Percentiles rank a stretch among this genome's conserved stretches.
These are phyloP conservation scores for Annulohypoxylon maeteangense DNA, from an alignment of 495 filamentous ascomycete genomes.

Conservation along the genomic window DNA sequence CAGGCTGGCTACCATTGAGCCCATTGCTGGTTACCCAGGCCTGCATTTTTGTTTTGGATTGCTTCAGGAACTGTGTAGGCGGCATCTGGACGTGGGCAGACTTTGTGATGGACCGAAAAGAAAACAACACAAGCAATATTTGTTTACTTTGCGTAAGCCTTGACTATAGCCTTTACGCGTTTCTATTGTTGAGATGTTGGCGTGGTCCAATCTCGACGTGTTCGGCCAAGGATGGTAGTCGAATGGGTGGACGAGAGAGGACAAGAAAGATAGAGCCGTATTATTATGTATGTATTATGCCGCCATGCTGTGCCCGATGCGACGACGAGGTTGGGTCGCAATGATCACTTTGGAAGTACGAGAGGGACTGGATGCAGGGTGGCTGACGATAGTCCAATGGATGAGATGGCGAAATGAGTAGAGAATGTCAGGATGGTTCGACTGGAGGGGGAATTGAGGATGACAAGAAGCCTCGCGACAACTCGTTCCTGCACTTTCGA, in stretches of 20 bases:
- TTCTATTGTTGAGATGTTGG: constrained; percentile 26
- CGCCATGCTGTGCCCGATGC: constrained; percentile 45
- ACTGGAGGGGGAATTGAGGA: constrained; percentile 26
- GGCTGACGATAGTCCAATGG: constrained; percentile 37
- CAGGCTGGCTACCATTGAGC: constrained; percentile 35
- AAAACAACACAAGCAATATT: constrained; percentile 40
- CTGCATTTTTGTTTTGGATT: constrained; percentile 48
- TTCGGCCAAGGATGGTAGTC: constrained; percentile 36
- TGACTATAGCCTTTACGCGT: constrained; percentile 38
- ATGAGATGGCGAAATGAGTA: constrained; percentile 14
- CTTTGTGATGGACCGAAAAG: constrained; percentile 32
- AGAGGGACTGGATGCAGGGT: constrained; percentile 26
- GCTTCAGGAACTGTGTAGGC: constrained; percentile 47
- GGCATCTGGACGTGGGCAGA: constrained; percentile 45
- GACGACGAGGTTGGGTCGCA: constrained; percentile 47
- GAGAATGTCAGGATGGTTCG: constrained; percentile 11
- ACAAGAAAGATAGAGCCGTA: constrained; percentile 30
- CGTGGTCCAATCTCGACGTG: constrained; percentile 45
- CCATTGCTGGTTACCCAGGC: constrained; percentile 48
- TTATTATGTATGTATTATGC: constrained; percentile 45
- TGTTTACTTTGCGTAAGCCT: constrained; percentile 43
- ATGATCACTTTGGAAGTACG: constrained; percentile 18
- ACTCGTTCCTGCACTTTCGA: neutral
- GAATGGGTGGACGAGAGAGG: constrained; percentile 39
- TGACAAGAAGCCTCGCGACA: constrained; percentile 10